Percentiles rank a stretch among this genome's conserved stretches.
Conservation (phyloP, 805 yeast genomes). For the Hanseniaspora mollemarum region DNA sequence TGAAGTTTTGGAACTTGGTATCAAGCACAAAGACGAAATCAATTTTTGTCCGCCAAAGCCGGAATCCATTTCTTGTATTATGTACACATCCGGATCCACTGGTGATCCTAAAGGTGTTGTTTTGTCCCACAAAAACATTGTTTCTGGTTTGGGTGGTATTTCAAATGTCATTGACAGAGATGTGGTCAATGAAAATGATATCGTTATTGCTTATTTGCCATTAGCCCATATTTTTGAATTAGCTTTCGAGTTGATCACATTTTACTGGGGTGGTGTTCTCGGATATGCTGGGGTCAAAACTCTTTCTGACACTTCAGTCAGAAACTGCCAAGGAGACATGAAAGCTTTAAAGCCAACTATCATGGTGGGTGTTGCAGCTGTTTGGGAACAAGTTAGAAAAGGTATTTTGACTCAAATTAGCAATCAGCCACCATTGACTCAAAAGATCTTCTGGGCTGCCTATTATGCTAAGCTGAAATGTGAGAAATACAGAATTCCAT, state of each 20-base stretch:
- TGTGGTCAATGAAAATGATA: conserved; percentile 45
- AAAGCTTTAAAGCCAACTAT: conserved; percentile 77
- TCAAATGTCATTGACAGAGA: conserved; percentile 46
- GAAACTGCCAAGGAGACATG: conserved; percentile 81
- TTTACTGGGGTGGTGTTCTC: conserved; percentile 80
- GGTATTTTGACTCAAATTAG: conserved; percentile 72
- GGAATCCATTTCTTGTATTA: conserved; percentile 48
- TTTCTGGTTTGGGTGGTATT: conserved; percentile 83
- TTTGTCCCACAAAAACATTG: conserved; percentile 49
- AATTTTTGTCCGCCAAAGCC: conserved; percentile 35
- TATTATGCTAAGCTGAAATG: conserved; percentile 60
- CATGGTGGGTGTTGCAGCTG: conserved; percentile 98
- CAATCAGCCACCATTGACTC: conserved; percentile 51
- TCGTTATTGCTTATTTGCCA: conserved; percentile 80
- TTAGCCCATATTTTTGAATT: conserved; percentile 93
- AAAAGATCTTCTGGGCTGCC: conserved; percentile 82
- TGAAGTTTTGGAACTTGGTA: conserved; percentile 58
- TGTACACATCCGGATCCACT: conserved; percentile 67
- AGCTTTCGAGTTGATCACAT: conserved; percentile 64
- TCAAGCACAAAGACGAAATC: conserved; percentile 36
- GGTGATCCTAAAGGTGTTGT: conserved; percentile 75
- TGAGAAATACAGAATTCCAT: conserved; percentile 55
- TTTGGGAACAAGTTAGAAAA: conserved; percentile 91
- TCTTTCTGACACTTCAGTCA: conserved; percentile 66
- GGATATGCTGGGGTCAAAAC: conserved; percentile 94